Percentiles rank a stretch among this genome's conserved stretches.
phyloP scores from a whole-genome alignment of 768 basidiomycete genomes.

The Kwoniella dendrophila region DNA sequence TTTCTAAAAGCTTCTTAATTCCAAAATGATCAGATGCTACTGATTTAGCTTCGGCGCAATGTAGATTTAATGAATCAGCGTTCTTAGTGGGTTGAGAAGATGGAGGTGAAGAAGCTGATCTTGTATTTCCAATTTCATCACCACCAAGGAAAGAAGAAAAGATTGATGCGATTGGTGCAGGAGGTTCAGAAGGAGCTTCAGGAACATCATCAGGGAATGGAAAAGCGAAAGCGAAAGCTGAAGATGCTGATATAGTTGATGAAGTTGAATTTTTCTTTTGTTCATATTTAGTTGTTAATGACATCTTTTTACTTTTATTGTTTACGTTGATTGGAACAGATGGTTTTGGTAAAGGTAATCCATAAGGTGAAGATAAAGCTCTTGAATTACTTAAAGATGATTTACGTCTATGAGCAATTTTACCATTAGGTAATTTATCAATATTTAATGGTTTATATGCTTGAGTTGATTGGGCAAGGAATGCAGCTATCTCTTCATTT shows the following conservation, averaged over 20 bases:
- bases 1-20: constrained; percentile 17
- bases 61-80: too few relatives aligned
- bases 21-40: constrained; percentile 20
- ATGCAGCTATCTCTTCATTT: constrained; percentile 29
- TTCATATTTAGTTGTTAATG: constrained; percentile 45
- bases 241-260: constrained; percentile 17
- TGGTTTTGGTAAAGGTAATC: constrained; percentile 33
- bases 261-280: constrained; percentile 44
- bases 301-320: constrained; percentile 14
- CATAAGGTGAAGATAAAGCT: constrained; percentile 37
- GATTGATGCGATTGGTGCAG: constrained; percentile 2
- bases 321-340: too few relatives aligned
- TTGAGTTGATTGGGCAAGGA: constrained; percentile 39
- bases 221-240: constrained; percentile 22
- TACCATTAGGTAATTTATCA: constrained; percentile 18
- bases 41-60: too few relatives aligned
- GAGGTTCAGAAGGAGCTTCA: constrained; percentile 16
- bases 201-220: constrained; percentile 17
- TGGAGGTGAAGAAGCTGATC: neutral
- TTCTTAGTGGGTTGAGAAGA: neutral
- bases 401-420: constrained; percentile 38
- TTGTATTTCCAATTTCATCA: neutral
- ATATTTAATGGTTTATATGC: constrained; percentile 42
- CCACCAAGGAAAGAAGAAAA: too few relatives aligned
- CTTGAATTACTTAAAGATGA: constrained; percentile 37